phyloP scores from a whole-genome alignment of 768 basidiomycete species.

The Tylopilus balloui region DNA sequence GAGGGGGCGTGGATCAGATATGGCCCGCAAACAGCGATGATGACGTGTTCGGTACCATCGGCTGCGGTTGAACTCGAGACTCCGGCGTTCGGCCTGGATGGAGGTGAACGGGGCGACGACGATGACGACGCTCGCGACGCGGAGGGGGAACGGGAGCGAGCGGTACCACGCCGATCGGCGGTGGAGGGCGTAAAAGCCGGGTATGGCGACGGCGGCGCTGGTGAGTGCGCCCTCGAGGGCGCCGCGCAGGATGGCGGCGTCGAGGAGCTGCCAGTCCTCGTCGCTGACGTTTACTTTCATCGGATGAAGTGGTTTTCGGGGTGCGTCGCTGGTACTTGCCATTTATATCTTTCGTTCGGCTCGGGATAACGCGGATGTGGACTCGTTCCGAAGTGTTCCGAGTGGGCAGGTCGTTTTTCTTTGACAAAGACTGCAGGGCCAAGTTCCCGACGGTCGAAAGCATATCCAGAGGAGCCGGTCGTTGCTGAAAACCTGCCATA shows the following conservation, averaged over 20 bases:
- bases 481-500: too few species aligned
- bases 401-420: too few species aligned
- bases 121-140: constrained; percentile 64
- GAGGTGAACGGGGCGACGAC: constrained; percentile 61
- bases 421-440: too few species aligned
- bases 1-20: too few species aligned
- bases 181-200: constrained; percentile 49
- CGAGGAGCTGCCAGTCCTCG: constrained; percentile 54
- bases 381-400: background rate
- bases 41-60: constrained; percentile 42
- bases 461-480: too few species aligned
- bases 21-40: background rate
- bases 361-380: background rate
- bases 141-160: constrained; percentile 60
- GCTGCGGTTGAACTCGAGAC: constrained; percentile 56
- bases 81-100: constrained; percentile 71
- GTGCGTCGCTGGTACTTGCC: too few species aligned
- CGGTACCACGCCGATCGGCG: constrained; percentile 57
- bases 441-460: too few species aligned
- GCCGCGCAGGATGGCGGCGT: constrained; percentile 54
- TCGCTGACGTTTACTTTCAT: constrained; percentile 31
- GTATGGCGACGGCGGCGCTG: constrained; percentile 45
- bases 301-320: too few species aligned
- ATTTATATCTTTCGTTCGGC: background rate
- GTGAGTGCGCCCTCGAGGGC: constrained; percentile 51